Evolutionary conservation across 805 yeast species (phyloP).

Genomic region (Wickerhamiella allomyrinae): DNA sequence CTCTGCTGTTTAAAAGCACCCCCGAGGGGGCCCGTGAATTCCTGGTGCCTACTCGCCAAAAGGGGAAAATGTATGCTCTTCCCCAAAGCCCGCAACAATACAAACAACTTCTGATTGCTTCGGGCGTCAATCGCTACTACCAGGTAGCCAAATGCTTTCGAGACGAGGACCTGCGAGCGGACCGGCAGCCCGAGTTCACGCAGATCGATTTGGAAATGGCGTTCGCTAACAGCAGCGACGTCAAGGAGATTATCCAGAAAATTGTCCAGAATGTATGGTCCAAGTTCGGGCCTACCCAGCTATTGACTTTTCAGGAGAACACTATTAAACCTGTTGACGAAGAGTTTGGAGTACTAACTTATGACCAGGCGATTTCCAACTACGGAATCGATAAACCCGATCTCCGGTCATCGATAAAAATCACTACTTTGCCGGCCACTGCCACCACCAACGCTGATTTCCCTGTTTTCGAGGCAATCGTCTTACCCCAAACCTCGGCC

Average conservation of each 20-base stretch:
- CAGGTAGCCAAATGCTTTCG: conserved; percentile 91
- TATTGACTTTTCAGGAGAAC: conserved; percentile 22
- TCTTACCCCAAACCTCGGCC: conserved; percentile 18
- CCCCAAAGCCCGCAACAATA: conserved; percentile 98
- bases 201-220: conserved; percentile 95
- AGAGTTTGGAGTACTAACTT: conserved; percentile 30
- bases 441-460: conserved; percentile 32
- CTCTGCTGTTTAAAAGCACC: conserved; percentile 81
- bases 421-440: conserved; percentile 34
- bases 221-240: conserved; percentile 55
- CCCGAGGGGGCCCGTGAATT: conserved; percentile 98
- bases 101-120: conserved; percentile 86
- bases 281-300: conserved; percentile 26
- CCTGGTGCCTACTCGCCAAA: conserved; percentile 72
- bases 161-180: conserved; percentile 89
- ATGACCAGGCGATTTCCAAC: conserved; percentile 49
- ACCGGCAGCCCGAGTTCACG: conserved; percentile 95
- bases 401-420: conserved; percentile 39
- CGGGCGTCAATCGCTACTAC: conserved; percentile 74
- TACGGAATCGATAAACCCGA: conserved; percentile 96
- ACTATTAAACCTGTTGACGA: conserved; percentile 7
- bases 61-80: conserved; percentile 58
- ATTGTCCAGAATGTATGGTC: conserved; percentile 45
- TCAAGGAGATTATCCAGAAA: conserved; percentile 47
- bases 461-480: conserved; percentile 62